Conservation (phyloP, 768 basidiomycete genomes). For the Pholiota molesta region DNA sequence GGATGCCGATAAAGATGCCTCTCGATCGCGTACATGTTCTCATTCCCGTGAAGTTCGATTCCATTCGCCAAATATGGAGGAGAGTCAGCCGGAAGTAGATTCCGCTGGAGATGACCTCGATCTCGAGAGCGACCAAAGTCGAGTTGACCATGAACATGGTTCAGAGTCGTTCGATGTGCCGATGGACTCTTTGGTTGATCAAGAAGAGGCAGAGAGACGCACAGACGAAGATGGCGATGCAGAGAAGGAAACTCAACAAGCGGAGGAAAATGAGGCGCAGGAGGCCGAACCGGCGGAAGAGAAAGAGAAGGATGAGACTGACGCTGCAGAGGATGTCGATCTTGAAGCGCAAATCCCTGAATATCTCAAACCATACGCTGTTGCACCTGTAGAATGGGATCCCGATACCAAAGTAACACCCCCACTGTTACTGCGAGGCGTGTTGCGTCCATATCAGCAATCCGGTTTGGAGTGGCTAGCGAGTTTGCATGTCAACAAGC, state of each 20-base stretch:
- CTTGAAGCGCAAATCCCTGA: slow-evolving; percentile 41
- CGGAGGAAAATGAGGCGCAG: slow-evolving; percentile 8
- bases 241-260: slow-evolving; percentile 1
- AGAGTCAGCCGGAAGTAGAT: neutral
- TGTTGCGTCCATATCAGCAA: slow-evolving; percentile 91
- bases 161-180: neutral
- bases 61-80: neutral
- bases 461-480: slow-evolving; percentile 94
- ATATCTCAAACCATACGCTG: slow-evolving; percentile 71
- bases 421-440: slow-evolving; percentile 81
- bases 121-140: neutral
- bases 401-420: slow-evolving; percentile 58
- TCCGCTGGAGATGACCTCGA: neutral
- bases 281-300: slow-evolving; percentile 7
- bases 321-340: slow-evolving; percentile 36
- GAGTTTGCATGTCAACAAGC: slow-evolving; percentile 76
- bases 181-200: neutral
- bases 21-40: neutral
- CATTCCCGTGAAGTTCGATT: slow-evolving; percentile 6
- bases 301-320: slow-evolving; percentile 34
- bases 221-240: neutral
- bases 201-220: neutral
- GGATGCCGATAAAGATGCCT: neutral
- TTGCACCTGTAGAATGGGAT: slow-evolving; percentile 73
- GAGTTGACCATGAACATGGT: neutral